phyloP scores from a whole-genome alignment of 306 rosid species.

The Citrullus amarus region DNA sequence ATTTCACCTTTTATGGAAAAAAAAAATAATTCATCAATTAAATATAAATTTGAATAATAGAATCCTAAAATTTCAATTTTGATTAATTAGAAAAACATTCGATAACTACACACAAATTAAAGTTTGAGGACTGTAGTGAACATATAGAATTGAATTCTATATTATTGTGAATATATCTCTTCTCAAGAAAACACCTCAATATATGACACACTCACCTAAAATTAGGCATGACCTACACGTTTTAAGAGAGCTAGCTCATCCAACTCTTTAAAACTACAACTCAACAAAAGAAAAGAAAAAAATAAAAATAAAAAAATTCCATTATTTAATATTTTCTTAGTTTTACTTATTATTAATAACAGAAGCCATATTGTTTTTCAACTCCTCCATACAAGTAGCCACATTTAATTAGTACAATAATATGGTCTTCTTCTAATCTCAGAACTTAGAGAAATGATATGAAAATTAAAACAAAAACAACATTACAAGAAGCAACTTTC shows the following conservation, averaged over 20 bases:
- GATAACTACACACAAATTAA: too few species aligned
- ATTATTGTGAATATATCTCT: not conserved
- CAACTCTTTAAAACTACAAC: not conserved
- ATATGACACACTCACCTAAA: not conserved
- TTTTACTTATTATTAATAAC: not conserved
- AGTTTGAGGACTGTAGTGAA: too few species aligned
- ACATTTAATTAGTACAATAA: not conserved
- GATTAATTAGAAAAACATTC: too few species aligned
- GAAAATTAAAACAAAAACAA: not conserved
- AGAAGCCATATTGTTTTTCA: not conserved
- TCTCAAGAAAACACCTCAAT: not conserved
- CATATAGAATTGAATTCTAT: too few species aligned
- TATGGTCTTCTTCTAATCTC: not conserved
- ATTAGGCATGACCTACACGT: not conserved
- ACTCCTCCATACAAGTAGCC: not conserved
- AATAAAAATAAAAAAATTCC: not conserved
- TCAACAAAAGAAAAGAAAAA: not conserved
- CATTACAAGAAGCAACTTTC: not conserved
- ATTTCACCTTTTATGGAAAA: too few species aligned
- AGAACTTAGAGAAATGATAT: not conserved
- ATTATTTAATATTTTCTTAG: not conserved
- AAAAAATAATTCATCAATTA: too few species aligned
- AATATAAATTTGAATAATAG: too few species aligned
- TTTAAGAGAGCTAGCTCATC: not conserved
- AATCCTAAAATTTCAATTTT: too few species aligned